Base-by-base conservation (phyloP, 2,329 filamentous ascomycete species). In the Colletotrichum theobromicola region DNA sequence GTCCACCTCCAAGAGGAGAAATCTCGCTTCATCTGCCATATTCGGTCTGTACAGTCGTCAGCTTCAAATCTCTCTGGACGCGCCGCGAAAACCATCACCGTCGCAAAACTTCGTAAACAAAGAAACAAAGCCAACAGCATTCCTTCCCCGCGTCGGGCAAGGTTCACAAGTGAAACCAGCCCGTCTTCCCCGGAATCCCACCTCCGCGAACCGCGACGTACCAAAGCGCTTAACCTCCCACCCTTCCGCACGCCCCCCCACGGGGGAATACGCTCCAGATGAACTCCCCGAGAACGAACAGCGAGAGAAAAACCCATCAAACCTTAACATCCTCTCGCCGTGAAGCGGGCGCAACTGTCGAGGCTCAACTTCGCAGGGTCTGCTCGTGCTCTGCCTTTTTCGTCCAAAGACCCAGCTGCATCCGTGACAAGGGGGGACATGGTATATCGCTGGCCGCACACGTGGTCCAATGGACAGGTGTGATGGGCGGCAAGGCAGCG, bases 111-210 rank as follows among this genome's bases (percentile, higher is more conserved):
- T 68, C 64, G 65, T 64, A 42, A 58, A 35, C 57, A 53, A 53
- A 18, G 24, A 26, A n/a, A 30, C n/a, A 50, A 24, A 28, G 16
- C 15, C 24, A 50, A 57, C 57, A 70, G 32, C 26, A 42, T 12
- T 42, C 24, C n/a, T n/a, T 21, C 6, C 18, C 13, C 15, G n/a
- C 35, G 30, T 30, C 16, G 15, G n/a, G 24, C 35, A 30, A 64
- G 42, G 53, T 32, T 67, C 55, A 10, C n/a, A 57, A 16, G 55
- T 67, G 62, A 72, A 72, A 75, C 72, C 63, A 75, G 68, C 34
- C 67, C 72, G 62, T 62, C 55, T 55, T 28, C 26, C 62, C 57
- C 68, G 68, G 72, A 58, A 75, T 67, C 62, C 42, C 68, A 67
- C 57, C 28, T 67, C 55, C 62, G 62, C 68, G 55, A 62, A 57